Evolutionary conservation across 495 filamentous ascomycete species (phyloP).

Genomic region (Penicillium roqueforti): DNA sequence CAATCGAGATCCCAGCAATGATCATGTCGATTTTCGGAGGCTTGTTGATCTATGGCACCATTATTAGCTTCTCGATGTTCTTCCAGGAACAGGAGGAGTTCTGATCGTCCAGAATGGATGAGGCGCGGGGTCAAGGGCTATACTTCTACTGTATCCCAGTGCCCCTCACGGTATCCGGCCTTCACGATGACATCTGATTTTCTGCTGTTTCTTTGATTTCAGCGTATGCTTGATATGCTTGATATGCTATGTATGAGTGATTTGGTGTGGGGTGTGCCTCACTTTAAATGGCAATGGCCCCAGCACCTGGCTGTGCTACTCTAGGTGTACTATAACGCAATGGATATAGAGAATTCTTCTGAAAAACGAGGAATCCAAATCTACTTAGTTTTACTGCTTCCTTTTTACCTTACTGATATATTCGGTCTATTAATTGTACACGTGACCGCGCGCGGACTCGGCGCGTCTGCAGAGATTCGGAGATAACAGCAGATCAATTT

Average conservation of each 20-base stretch:
- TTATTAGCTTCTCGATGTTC: constrained; percentile 96
- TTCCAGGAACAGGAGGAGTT: constrained; percentile 96
- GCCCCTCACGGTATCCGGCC: not conserved
- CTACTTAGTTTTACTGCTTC: not conserved
- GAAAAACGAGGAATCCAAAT: not conserved
- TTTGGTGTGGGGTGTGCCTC: constrained; percentile 8
- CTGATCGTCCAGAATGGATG: constrained; percentile 24
- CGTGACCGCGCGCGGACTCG: constrained; percentile 14
- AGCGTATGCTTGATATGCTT: constrained; percentile 17
- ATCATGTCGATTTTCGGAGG: constrained; percentile 92
- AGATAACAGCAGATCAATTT: constrained; percentile 6
- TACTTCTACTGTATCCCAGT: not conserved
- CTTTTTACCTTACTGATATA: not conserved
- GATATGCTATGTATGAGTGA: constrained; percentile 17
- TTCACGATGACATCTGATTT: constrained; percentile 18
- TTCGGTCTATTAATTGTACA: constrained; percentile 1
- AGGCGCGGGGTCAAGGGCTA: not conserved
- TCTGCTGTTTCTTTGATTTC: constrained; percentile 14
- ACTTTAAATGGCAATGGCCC: constrained; percentile 15
- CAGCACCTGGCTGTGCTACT: constrained; percentile 18
- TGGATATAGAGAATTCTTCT: constrained; percentile 23
- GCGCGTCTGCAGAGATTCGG: constrained; percentile 12
- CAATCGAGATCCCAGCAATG: constrained; percentile 83
- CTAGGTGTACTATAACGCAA: constrained; percentile 23
- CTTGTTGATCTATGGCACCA: constrained; percentile 92